phyloP scores from a whole-genome alignment of 257 asterid genomes.

The Cordia subcordata region DNA sequence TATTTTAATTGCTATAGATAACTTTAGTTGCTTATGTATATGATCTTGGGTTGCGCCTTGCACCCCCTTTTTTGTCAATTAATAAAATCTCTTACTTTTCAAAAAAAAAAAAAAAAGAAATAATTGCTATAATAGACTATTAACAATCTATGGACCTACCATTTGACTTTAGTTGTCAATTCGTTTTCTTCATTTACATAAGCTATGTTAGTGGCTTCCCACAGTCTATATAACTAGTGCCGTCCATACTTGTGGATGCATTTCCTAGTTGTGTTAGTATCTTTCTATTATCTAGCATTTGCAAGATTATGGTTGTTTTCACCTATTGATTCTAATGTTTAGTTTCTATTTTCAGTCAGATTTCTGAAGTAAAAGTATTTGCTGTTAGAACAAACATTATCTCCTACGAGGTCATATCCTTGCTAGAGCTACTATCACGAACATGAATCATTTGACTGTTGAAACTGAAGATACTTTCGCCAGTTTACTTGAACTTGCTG shows the following conservation, averaged over 20 bases:
- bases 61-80: too few species aligned
- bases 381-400: slow-evolving; percentile 15
- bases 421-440: slow-evolving; percentile 27
- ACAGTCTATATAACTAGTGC: too few species aligned
- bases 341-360: slow-evolving; percentile 28
- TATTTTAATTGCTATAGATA: neutral
- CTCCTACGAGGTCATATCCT: slow-evolving; percentile 11
- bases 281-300: neutral
- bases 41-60: too few species aligned
- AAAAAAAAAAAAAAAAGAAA: too few species aligned
- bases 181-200: too few species aligned
- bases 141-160: too few species aligned
- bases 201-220: neutral
- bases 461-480: slow-evolving; percentile 50
- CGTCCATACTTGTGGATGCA: too few species aligned
- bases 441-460: slow-evolving; percentile 31
- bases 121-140: neutral
- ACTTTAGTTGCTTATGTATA: too few species aligned
- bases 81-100: too few species aligned
- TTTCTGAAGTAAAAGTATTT: slow-evolving; percentile 23
- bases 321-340: slow-evolving; percentile 20
- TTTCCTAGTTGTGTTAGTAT: too few species aligned
- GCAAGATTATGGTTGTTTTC: neutral
- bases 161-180: neutral
- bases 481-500: slow-evolving; percentile 72